phyloP scores from a whole-genome alignment of 2,329 filamentous ascomycete species.

The Bipolaris sorokiniana region DNA sequence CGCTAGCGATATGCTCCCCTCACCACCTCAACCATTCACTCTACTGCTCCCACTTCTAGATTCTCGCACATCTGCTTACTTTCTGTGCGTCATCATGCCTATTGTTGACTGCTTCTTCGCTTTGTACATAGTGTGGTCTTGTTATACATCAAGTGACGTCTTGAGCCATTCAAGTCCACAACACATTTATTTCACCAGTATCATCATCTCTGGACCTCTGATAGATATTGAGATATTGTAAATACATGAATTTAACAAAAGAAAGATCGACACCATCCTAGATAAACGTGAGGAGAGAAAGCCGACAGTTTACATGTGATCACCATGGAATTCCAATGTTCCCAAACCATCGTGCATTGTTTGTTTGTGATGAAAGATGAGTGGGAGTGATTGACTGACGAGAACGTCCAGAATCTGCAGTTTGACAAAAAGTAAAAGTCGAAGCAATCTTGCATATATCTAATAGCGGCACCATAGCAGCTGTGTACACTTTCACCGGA shows the following conservation, averaged over 20 bases:
- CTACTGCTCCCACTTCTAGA: neutral
- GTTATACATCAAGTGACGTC: neutral
- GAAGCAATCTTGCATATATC: neutral
- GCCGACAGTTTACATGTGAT: neutral
- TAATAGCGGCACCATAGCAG: neutral
- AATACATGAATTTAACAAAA: neutral
- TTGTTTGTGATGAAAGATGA: neutral
- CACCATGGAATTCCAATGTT: too few species aligned
- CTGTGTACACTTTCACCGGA: neutral
- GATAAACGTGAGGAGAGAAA: neutral
- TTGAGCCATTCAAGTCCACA: neutral
- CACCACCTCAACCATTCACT: neutral
- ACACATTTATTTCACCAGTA: neutral
- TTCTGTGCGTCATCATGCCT: neutral
- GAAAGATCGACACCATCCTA: neutral
- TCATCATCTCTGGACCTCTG: neutral
- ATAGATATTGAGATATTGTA: neutral
- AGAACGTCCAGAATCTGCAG: too few species aligned
- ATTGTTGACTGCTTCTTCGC: neutral
- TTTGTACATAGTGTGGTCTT: neutral
- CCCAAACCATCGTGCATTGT: too few species aligned
- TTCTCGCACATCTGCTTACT: neutral
- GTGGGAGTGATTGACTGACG: neutral
- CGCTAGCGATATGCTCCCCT: constrained; percentile 3
- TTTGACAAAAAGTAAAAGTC: neutral